phyloP scores from a whole-genome alignment of 2,329 filamentous ascomycete species.

The Fusarium musae region DNA sequence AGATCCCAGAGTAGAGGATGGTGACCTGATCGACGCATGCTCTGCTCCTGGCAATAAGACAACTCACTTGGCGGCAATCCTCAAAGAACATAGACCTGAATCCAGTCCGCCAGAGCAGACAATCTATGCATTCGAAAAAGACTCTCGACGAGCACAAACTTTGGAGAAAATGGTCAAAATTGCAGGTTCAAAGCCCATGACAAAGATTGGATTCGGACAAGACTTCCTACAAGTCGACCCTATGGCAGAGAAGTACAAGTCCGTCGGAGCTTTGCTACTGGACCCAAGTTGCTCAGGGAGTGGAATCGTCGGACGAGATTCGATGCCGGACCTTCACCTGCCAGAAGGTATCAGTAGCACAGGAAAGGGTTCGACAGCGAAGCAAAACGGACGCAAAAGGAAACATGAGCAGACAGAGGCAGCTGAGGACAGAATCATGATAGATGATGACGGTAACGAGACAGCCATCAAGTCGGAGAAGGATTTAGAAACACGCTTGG shows the following conservation, averaged over 20 bases:
- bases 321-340: slow-evolving; percentile 75
- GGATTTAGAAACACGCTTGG: slow-evolving; percentile 72
- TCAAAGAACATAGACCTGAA: slow-evolving; percentile 59
- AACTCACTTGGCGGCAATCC: slow-evolving; percentile 85
- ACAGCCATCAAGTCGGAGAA: slow-evolving; percentile 63
- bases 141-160: slow-evolving; percentile 75
- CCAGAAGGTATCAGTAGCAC: slow-evolving; percentile 49
- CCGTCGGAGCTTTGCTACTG: slow-evolving; percentile 84
- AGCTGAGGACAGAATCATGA: slow-evolving; percentile 51
- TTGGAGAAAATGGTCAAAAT: slow-evolving; percentile 85
- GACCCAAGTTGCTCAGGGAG: slow-evolving; percentile 97
- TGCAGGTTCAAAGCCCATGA: slow-evolving; percentile 75
- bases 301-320: slow-evolving; percentile 90
- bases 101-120: slow-evolving; percentile 48
- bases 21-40: slow-evolving; percentile 90
- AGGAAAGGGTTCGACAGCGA: slow-evolving; percentile 27
- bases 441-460: slow-evolving; percentile 69
- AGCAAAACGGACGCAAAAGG: slow-evolving; percentile 55
- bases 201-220: slow-evolving; percentile 76
- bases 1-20: slow-evolving; percentile 72
- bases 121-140: slow-evolving; percentile 85
- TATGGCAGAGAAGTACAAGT: slow-evolving; percentile 64
- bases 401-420: slow-evolving; percentile 55
- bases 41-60: slow-evolving; percentile 98
- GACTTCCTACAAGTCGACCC: slow-evolving; percentile 87